A percentile compares a stretch with the other conserved stretches of the same genome.
Evolutionary conservation across 192 early-diverging fungal genomes (phyloP).

Genomic region (Rhizoclosmatium globosum): DNA sequence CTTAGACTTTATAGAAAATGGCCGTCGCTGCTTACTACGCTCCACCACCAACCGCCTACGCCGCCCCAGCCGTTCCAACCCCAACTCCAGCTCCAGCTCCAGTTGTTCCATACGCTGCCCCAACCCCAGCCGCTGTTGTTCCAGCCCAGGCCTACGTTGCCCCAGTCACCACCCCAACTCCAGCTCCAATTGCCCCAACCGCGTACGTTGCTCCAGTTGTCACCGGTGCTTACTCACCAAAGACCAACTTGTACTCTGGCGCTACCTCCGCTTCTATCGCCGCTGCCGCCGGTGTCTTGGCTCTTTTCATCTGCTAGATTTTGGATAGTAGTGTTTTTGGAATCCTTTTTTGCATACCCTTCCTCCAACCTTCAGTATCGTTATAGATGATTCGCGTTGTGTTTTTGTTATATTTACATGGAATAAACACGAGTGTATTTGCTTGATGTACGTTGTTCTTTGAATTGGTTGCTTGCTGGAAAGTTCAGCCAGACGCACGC

Average conservation of each 20-base stretch:
- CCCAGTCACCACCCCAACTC: neutral
- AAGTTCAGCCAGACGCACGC: no score
- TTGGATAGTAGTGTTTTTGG: no score
- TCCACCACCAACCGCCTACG: neutral
- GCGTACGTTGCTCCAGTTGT: neutral
- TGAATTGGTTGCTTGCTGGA: no score
- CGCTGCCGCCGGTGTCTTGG: neutral
- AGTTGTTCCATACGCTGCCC: neutral
- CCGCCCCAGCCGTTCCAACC: neutral
- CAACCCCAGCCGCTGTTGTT: neutral
- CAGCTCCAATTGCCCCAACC: neutral
- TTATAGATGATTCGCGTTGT: no score
- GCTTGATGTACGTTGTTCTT: no score
- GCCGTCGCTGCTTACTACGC: constrained; percentile 2
- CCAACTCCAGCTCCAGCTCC: neutral
- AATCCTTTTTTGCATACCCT: no score
- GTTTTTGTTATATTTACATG: no score
- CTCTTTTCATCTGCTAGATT: neutral
- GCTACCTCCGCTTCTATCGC: neutral
- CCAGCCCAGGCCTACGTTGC: no score
- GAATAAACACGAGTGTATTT: no score
- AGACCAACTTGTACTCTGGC: neutral
- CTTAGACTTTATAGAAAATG: neutral
- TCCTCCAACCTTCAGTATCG: no score
- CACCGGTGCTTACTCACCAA: neutral